Conservation (phyloP, 352 stramenopile genomes). For the Phytophthora pistaciae region DNA sequence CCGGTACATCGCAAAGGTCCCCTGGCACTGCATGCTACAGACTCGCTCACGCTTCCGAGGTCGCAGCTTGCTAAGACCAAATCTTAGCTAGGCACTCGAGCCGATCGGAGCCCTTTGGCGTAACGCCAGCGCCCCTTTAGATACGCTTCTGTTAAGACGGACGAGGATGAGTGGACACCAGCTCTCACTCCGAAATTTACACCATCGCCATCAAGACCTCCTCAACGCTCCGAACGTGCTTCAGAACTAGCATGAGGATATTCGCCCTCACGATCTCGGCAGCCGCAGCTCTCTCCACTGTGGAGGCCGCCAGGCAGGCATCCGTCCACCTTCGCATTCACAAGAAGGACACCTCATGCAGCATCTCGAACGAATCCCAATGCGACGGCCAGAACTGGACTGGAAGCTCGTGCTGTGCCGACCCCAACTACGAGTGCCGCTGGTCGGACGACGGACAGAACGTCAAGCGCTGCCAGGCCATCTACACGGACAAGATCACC, state of each 20-base stretch:
- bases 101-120: background rate
- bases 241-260: background rate
- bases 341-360: conserved; percentile 16
- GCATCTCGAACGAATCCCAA: conserved; percentile 42
- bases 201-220: background rate
- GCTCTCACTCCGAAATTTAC: background rate
- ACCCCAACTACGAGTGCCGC: conserved; percentile 44
- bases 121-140: background rate
- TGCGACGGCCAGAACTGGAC: conserved; percentile 49
- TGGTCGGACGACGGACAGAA: conserved; percentile 42
- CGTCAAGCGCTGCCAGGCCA: conserved; percentile 31
- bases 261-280: background rate
- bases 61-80: no score
- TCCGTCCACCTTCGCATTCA: background rate
- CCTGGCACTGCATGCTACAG: no score
- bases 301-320: background rate
- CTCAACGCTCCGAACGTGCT: background rate
- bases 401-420: conserved; percentile 38
- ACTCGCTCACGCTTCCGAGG: no score
- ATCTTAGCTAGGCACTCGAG: no score
- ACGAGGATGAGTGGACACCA: background rate
- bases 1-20: no score
- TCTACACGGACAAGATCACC: background rate
- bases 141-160: background rate
- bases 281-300: background rate